phyloP scores from a whole-genome alignment of 1,284 basidiomycete species.

The Ganoderma sinense region DNA sequence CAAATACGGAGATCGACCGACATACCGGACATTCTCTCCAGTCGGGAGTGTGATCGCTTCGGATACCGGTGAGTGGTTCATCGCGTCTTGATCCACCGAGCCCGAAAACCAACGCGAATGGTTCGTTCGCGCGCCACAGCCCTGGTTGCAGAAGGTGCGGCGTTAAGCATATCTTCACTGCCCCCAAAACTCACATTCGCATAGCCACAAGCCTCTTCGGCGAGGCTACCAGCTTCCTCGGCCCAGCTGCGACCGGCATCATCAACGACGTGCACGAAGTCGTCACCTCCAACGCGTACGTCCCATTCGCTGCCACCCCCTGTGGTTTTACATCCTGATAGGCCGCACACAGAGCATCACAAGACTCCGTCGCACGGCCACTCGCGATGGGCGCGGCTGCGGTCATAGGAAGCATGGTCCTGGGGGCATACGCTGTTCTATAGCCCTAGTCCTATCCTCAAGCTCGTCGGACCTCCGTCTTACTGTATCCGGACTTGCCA shows the following conservation, averaged over 20 bases:
- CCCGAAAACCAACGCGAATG: too few species aligned
- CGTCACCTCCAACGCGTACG: neutral
- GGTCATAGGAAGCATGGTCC: neutral
- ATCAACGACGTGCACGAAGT: neutral
- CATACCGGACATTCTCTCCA: neutral
- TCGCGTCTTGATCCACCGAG: neutral
- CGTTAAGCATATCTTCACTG: neutral
- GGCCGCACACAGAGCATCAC: neutral
- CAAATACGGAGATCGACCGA: neutral
- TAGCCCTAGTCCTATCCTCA: neutral
- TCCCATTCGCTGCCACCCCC: neutral
- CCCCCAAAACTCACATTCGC: neutral
- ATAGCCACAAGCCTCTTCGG: neutral
- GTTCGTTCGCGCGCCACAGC: neutral
- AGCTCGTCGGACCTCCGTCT: neutral
- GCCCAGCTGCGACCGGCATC: slow-evolving; percentile 2
- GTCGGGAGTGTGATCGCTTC: neutral
- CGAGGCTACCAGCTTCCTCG: neutral
- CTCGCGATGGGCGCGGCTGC: neutral
- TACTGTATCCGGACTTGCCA: neutral
- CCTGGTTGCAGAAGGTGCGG: neutral
- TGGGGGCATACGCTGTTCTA: slow-evolving; percentile 1
- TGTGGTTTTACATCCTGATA: too few species aligned
- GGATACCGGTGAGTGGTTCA: neutral
- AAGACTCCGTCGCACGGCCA: neutral